Percentiles rank a stretch among this genome's conserved stretches.
phyloP scores from a whole-genome alignment of 768 basidiomycete species.

The Tulasnella sp. region DNA sequence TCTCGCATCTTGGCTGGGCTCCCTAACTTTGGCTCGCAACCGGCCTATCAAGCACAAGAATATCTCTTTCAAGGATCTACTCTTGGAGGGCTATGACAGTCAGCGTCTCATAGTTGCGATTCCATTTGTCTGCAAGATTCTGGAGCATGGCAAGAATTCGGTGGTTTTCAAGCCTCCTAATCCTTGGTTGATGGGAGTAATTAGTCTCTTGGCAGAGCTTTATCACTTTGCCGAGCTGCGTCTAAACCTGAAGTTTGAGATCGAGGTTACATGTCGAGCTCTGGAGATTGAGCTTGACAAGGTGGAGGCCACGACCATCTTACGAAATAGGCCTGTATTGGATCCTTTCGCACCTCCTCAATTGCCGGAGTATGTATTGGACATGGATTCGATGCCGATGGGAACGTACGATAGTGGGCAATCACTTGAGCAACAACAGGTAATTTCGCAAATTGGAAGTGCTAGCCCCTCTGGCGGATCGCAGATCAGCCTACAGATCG shows the following conservation, averaged over 20 bases:
- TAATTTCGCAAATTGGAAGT: neutral
- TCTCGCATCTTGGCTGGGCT: slow-evolving; percentile 87
- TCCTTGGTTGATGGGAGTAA: slow-evolving; percentile 95
- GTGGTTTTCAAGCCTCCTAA: slow-evolving; percentile 92
- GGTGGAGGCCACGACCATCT: slow-evolving; percentile 68
- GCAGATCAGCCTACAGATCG: slow-evolving; percentile 64
- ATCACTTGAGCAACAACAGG: neutral
- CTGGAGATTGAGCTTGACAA: slow-evolving; percentile 77
- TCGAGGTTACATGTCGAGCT: slow-evolving; percentile 89
- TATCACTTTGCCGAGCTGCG: slow-evolving; percentile 95
- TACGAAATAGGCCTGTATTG: slow-evolving; percentile 59
- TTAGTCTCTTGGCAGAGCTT: slow-evolving; percentile 84
- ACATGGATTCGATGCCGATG: slow-evolving; percentile 69
- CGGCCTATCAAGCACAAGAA: slow-evolving; percentile 87
- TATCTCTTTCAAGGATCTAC: slow-evolving; percentile 92
- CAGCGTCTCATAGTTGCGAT: slow-evolving; percentile 87
- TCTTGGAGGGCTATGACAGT: slow-evolving; percentile 88
- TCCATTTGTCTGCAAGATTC: slow-evolving; percentile 94
- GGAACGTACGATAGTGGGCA: slow-evolving; percentile 43
- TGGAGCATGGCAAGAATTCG: slow-evolving; percentile 81
- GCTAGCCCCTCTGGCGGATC: slow-evolving; percentile 47
- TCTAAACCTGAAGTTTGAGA: slow-evolving; percentile 95
- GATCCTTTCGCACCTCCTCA: slow-evolving; percentile 47
- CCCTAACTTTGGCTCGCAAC: slow-evolving; percentile 84
- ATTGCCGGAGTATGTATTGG: slow-evolving; percentile 65